Conservation (phyloP, 306 rosid genomes). For the Benincasa hispida region DNA sequence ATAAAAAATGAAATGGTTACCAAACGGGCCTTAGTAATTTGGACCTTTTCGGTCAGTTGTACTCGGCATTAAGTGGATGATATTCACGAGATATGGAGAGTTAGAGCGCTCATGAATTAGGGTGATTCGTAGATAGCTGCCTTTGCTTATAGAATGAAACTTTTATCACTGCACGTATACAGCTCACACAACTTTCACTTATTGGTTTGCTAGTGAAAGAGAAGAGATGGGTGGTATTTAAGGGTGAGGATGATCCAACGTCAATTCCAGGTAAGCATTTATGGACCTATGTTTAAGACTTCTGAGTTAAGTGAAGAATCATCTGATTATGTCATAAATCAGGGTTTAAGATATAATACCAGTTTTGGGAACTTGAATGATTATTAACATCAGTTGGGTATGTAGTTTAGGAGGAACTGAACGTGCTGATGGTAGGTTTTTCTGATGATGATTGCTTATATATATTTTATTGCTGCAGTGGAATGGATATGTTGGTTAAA, state of each 20-base stretch:
- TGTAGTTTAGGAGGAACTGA: not conserved
- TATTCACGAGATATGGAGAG: not conserved
- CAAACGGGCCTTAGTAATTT: not conserved
- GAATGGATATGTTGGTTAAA: conserved; percentile 99
- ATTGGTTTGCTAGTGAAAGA: conserved; percentile 62
- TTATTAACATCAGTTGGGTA: not conserved
- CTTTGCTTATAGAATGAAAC: not conserved
- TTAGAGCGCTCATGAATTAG: not conserved
- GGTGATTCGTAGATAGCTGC: not conserved
- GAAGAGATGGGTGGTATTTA: conserved; percentile 92
- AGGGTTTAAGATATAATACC: not conserved
- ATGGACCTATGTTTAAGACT: not conserved
- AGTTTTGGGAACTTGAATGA: not conserved
- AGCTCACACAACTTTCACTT: not conserved
- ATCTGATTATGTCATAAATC: not conserved
- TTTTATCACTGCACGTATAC: not conserved
- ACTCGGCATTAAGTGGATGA: not conserved
- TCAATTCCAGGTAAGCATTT: conserved; percentile 64
- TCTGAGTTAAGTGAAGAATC: not conserved
- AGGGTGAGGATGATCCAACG: conserved; percentile 88
- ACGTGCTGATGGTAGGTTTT: not conserved
- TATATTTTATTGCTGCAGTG: conserved; percentile 37
- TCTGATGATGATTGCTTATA: conserved; percentile 10
- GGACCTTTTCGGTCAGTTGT: not conserved
- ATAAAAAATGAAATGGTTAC: too few species aligned